Percentiles rank a stretch among this genome's conserved stretches.
These are phyloP conservation scores for Diutina catenulata DNA, from an alignment of 1,139 yeast species.

Conservation along the genomic window DNA sequence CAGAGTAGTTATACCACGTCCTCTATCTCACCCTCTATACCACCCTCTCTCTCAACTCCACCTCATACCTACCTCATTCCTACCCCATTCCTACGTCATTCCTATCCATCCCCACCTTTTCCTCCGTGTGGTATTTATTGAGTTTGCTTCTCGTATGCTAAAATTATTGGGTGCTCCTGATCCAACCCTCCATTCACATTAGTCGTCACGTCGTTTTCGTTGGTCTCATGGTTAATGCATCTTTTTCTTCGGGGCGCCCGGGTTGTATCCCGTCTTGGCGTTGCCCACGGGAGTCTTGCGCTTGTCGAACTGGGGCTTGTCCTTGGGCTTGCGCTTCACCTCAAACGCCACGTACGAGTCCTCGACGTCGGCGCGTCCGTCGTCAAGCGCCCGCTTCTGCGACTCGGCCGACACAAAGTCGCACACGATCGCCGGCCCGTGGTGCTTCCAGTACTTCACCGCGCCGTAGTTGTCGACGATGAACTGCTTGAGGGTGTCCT, in stretches of 20 bases:
- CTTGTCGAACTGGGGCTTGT: background rate
- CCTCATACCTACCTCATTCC: too few relatives aligned
- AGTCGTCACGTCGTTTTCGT: background rate
- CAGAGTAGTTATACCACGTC: too few relatives aligned
- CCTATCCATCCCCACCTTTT: too few relatives aligned
- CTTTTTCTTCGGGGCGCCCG: constrained; percentile 1
- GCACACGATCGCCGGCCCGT: background rate
- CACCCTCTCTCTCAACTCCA: too few relatives aligned
- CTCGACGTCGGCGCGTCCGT: background rate
- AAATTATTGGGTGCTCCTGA: too few relatives aligned
- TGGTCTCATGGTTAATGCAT: constrained; percentile 4
- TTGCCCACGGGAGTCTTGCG: constrained; percentile 1
- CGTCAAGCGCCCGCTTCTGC: background rate
- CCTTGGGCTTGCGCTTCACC: constrained; percentile 1
- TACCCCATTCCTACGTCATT: too few relatives aligned
- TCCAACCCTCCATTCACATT: too few relatives aligned
- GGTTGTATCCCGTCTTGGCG: background rate
- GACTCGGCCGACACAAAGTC: background rate
- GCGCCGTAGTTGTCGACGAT: background rate
- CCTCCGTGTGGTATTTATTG: too few relatives aligned
- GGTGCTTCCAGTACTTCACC: constrained; percentile 3
- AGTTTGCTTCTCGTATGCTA: constrained; percentile 2
- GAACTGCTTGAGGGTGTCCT: background rate
- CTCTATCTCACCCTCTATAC: too few relatives aligned
- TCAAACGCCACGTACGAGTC: background rate